Evolutionary conservation across 148 eudicot genomes (phyloP), one percentile per base, ranked within the genome.

Genomic region (Suaeda aralocaspica): DNA sequence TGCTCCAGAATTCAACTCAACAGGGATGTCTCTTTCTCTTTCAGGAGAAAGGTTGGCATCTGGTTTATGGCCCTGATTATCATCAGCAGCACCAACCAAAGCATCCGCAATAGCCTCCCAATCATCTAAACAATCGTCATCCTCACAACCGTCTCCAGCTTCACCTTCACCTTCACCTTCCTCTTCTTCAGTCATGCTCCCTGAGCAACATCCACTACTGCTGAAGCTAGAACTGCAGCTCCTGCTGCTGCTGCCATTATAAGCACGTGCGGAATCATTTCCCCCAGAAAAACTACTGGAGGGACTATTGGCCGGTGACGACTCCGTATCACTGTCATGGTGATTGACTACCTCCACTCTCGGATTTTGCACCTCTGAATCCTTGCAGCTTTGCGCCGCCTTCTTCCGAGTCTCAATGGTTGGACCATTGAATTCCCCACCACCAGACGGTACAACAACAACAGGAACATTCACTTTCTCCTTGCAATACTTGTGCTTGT

Each of bases 61-160:
- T 6, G 63, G 52, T 60, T 76, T 74, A 18, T 71, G 60, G 41
- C 52, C 59, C 68, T 81, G 79, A 70, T 79, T 78, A 77, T 83
- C 83, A 66, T 79, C 67, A 6, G 81, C 62, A 59, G 80, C 85
- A 50, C 72, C 76, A 0, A 74, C 92, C 80, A 92, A 82, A 51
- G 91, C 93, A 80, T 92, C 98, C 19, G 96, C 98, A 66, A 92
- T 65, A 12, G 92, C 88, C 77, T 92, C 96, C 98, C 98, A 92
- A 77, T 92, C 98, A 78, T 90, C 96, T 83, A 89, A 82, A 80
- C 93, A 87, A 18, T 66, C 93, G 81, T 86, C 91, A 50, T 87
- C 89, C 42, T 15, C 76, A 15, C 39, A 69, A 18, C 50, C 74
- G 59, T n/a, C 77, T 14, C 36, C 79, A n/a, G 41, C 81, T 29